Conservation (phyloP, 352 stramenopile genomes). For the Phytophthora niederhauseri region DNA sequence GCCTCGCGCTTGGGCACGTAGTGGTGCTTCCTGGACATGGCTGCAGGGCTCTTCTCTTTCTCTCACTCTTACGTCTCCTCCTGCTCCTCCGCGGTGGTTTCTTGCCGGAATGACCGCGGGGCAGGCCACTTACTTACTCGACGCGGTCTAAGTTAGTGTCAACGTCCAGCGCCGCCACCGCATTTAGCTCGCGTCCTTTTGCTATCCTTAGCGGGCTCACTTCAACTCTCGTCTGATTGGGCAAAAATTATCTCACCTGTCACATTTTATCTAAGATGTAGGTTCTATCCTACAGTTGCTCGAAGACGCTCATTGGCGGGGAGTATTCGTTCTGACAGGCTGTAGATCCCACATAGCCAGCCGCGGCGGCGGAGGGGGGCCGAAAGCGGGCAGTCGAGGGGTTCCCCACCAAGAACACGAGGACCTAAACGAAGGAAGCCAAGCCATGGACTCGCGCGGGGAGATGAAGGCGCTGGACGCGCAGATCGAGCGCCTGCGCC, state of each 20-base stretch:
- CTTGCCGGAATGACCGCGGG: slow-evolving; percentile 18
- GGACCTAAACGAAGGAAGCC: neutral
- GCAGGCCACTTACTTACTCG: neutral
- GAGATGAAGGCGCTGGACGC: slow-evolving; percentile 89
- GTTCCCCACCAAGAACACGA: slow-evolving; percentile 16
- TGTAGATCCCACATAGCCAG: neutral
- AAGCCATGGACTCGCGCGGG: slow-evolving; percentile 52
- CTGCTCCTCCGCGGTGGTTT: slow-evolving; percentile 8
- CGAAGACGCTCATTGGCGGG: neutral
- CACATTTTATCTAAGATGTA: neutral
- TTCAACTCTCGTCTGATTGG: neutral
- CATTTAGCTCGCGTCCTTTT: neutral
- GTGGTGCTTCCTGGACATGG: slow-evolving; percentile 57
- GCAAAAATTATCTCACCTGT: neutral
- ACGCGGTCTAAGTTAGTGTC: neutral
- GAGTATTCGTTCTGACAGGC: slow-evolving; percentile 8
- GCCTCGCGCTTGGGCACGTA: slow-evolving; percentile 64
- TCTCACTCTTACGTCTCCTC: neutral
- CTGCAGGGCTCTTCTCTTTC: slow-evolving; percentile 5
- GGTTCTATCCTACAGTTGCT: neutral
- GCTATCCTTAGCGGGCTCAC: neutral
- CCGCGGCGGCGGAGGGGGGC: neutral
- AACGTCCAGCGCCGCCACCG: neutral
- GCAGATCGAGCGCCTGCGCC: slow-evolving; percentile 84
- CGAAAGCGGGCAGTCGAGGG: slow-evolving; percentile 6